Evolutionary conservation across 805 yeast genomes (phyloP), one percentile per base, ranked within the genome.

Genomic region (Yamadazyma akitaensis): DNA sequence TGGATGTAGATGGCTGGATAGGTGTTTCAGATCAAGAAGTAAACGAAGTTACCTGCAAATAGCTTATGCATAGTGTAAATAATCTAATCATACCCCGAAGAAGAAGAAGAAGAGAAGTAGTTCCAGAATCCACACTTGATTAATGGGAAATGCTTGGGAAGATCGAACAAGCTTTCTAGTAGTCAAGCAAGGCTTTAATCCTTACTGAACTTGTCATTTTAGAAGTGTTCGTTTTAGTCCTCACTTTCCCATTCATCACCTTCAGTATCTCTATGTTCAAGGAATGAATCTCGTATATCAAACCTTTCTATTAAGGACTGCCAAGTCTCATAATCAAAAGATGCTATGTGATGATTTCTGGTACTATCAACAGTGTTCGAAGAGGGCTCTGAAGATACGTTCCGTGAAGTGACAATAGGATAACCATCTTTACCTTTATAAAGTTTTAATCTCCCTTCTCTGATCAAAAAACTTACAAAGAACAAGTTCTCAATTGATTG

Each of bases 401-500:
- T 59, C 26, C 68, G 51, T 12, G 40, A 41, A 3, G 47, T 30
- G 14, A 83, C 76, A 47, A 67, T 69, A 0, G 76, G 76, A 17
- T 60, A 72, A 13, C 47, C 47, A 24, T 46, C 31, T 3, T 67
- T 68, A 46, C 78, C 82, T 39, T 72, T 73, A n/a, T 72, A 46
- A 18, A 89, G 54, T 19, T 70, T 65, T 31, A 89, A 63, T 53
- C 72, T 79, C 0, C 87, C 90, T 56, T 88, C 95, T 55, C 83
- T 79, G 2, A 89, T 79, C 38, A 92, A 66, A 57, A 91, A 90
- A 60, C 96, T 85, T 0, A 88, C 76, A 57, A 83, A 87, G 57
- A 91, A 91, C 56, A 92, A 65, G 59, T 88, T 89, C 61, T 92
- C 97, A 2, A 91, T 82, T 1, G 90, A 78, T 60, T 84, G 90